Conservation (phyloP, 805 yeast genomes). For the Candida fluviatilis region DNA sequence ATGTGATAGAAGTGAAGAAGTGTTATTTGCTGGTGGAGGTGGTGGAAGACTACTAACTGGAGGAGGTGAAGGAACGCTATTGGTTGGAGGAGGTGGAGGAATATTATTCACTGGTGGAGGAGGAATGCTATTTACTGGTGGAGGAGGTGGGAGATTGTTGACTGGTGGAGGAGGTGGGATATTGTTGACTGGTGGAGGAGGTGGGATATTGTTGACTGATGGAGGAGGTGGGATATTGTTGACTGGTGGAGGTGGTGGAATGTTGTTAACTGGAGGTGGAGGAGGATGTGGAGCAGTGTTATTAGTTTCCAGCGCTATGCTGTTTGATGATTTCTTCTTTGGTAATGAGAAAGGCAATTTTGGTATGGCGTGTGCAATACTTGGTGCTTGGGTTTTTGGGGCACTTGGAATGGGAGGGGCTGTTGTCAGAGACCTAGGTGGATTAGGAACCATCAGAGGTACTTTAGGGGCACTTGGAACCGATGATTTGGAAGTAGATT, state of each 20-base stretch:
- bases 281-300: conserved; percentile 5
- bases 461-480: no score
- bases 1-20: conserved; percentile 14
- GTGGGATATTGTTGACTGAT: conserved; percentile 18
- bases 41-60: conserved; percentile 20
- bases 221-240: conserved; percentile 18
- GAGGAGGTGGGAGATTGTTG: conserved; percentile 17
- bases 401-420: conserved; percentile 8
- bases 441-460: no score
- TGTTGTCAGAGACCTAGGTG: conserved; percentile 9
- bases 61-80: conserved; percentile 24
- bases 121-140: conserved; percentile 19
- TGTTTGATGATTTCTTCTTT: no score
- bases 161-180: conserved; percentile 8
- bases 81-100: conserved; percentile 12
- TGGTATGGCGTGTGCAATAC: conserved; percentile 2
- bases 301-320: conserved; percentile 1
- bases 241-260: conserved; percentile 8
- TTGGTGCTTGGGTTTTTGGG: conserved; percentile 11
- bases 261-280: conserved; percentile 8
- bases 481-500: background rate
- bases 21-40: conserved; percentile 13
- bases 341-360: conserved; percentile 9
- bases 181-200: conserved; percentile 10
- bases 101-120: conserved; percentile 6